Percentiles rank a stretch among this genome's conserved stretches.
Conservation (phyloP, 495 filamentous ascomycete species). For the Sphaerosporella brunnea region DNA sequence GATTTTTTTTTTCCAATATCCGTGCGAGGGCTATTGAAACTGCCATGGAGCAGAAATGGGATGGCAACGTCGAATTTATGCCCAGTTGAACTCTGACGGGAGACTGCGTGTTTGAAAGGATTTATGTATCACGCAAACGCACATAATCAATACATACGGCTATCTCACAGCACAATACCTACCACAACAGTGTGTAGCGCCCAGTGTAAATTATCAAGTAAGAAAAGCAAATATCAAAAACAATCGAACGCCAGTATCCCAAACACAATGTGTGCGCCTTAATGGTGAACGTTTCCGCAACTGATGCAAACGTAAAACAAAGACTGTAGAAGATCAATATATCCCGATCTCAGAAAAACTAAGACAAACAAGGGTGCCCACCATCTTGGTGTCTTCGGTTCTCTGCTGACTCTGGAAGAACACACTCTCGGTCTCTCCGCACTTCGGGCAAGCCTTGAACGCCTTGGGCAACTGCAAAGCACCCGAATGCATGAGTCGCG, state of each 20-base stretch:
- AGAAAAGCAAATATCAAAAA: neutral
- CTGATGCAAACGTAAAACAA: conserved; percentile 89
- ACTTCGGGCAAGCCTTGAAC: conserved; percentile 64
- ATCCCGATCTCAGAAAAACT: neutral
- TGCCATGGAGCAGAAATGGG: no score
- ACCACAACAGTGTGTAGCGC: no score
- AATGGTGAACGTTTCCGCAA: conserved; percentile 66
- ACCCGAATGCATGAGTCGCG: no score
- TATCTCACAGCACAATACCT: no score
- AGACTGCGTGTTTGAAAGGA: no score
- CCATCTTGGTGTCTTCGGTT: conserved; percentile 94
- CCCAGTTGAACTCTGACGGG: no score
- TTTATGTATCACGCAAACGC: no score
- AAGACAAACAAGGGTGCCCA: conserved; percentile 31
- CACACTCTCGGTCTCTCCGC: conserved; percentile 70
- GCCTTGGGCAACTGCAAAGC: conserved; percentile 48
- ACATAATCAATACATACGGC: no score
- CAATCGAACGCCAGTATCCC: neutral
- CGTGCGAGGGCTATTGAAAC: no score
- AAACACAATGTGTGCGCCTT: conserved; percentile 17
- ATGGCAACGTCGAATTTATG: no score
- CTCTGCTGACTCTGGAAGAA: conserved; percentile 98
- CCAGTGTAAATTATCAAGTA: neutral
- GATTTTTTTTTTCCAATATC: no score
- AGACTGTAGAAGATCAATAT: no score